Conservation (phyloP, 352 stramenopile genomes). For the Globisporangium heterothallicum region DNA sequence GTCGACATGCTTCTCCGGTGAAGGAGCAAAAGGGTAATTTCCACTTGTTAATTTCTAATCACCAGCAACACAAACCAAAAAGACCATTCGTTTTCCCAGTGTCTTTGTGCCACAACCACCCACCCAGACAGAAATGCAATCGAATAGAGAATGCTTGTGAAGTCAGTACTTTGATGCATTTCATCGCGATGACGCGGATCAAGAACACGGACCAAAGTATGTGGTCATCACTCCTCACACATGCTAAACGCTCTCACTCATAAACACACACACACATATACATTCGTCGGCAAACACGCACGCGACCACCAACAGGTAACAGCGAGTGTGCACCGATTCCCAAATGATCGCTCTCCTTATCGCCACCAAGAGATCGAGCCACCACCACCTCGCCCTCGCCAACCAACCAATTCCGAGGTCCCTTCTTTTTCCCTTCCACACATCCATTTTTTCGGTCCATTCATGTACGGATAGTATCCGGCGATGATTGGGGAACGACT, state of each 20-base stretch:
- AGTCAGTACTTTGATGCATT: slow-evolving; percentile 83
- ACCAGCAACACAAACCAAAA: slow-evolving; percentile 53
- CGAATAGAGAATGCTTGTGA: slow-evolving; percentile 14
- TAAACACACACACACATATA: background rate
- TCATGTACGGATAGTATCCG: too few species aligned
- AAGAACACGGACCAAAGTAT: slow-evolving; percentile 90
- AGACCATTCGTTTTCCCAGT: too few species aligned
- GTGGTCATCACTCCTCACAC: slow-evolving; percentile 60
- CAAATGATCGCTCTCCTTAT: background rate
- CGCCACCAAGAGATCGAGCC: background rate
- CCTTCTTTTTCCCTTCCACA: background rate
- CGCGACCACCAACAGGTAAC: too few species aligned
- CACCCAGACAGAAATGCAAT: slow-evolving; percentile 11
- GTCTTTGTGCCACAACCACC: slow-evolving; percentile 1
- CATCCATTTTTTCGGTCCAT: too few species aligned
- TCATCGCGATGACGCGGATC: slow-evolving; percentile 87
- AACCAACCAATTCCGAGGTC: background rate
- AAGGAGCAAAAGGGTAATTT: slow-evolving; percentile 71
- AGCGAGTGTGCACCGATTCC: too few species aligned
- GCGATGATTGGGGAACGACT: too few species aligned
- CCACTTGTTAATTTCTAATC: slow-evolving; percentile 33
- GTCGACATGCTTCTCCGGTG: slow-evolving; percentile 50
- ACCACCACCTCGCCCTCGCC: too few species aligned
- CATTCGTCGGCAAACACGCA: too few species aligned
- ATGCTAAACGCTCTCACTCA: slow-evolving; percentile 1